phyloP scores from a whole-genome alignment of 177 flowering plant genomes.

The Telopea speciosissima region DNA sequence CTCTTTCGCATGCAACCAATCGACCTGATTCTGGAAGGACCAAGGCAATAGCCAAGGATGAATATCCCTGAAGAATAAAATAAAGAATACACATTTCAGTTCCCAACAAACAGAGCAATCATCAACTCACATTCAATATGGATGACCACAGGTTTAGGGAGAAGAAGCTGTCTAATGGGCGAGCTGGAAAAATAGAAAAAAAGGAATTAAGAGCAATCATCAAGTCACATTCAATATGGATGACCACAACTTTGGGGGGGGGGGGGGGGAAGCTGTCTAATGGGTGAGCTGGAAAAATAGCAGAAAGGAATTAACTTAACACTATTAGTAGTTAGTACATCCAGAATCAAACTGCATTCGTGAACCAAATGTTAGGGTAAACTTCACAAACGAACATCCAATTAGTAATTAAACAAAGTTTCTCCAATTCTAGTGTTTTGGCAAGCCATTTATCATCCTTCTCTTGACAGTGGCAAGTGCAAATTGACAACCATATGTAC shows the following conservation, averaged over 20 bases:
- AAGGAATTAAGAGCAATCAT: neutral
- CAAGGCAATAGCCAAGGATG: constrained; percentile 84
- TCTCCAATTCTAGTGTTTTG: neutral
- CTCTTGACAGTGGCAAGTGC: neutral
- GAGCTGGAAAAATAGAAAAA: neutral
- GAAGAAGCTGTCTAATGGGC: neutral
- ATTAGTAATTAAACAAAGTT: too few species aligned
- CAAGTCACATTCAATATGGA: neutral
- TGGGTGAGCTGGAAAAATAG: neutral
- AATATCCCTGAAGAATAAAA: constrained; percentile 62
- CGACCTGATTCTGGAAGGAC: constrained; percentile 75
- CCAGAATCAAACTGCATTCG: neutral
- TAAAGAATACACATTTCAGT: neutral
- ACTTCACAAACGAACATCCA: neutral
- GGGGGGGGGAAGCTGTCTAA: neutral
- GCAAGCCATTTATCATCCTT: neutral
- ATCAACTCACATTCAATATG: neutral
- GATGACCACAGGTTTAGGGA: neutral
- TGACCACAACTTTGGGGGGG: neutral
- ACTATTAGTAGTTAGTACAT: too few species aligned
- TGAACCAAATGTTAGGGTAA: neutral
- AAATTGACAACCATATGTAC: neutral
- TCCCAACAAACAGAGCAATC: neutral
- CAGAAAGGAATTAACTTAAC: neutral
- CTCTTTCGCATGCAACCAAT: constrained; percentile 90